Conservation (phyloP, 805 yeast species). For the Candida khao-thaluensis region DNA sequence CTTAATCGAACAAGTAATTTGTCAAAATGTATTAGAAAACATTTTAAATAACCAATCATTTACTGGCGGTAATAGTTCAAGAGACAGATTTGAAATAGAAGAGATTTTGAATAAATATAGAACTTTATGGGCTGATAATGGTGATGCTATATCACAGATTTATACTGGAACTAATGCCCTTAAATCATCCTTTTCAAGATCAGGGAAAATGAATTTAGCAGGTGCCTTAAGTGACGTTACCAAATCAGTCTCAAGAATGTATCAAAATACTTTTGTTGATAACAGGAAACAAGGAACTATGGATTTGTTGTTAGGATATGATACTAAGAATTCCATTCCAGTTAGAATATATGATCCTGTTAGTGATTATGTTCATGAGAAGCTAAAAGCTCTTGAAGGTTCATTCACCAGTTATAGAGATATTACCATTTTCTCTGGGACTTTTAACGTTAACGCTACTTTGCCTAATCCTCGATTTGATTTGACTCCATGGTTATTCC, state of each 20-base stretch:
- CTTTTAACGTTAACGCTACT: slow-evolving; percentile 84
- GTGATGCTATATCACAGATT: slow-evolving; percentile 63
- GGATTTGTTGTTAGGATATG: slow-evolving; percentile 80
- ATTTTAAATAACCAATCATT: slow-evolving; percentile 25
- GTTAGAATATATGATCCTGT: slow-evolving; percentile 87
- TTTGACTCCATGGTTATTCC: slow-evolving; percentile 78
- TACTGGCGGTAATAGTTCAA: slow-evolving; percentile 21
- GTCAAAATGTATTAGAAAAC: slow-evolving; percentile 63
- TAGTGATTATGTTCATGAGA: slow-evolving; percentile 73
- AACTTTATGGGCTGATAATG: slow-evolving; percentile 74
- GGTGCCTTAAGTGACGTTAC: slow-evolving; percentile 98
- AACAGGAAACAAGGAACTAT: slow-evolving; percentile 86
- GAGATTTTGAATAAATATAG: slow-evolving; percentile 75
- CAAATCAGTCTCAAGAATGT: slow-evolving; percentile 90
- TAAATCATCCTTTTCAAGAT: slow-evolving; percentile 89
- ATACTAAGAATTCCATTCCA: slow-evolving; percentile 59
- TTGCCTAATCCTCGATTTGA: slow-evolving; percentile 47
- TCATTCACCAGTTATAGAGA: slow-evolving; percentile 61
- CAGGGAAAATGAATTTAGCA: slow-evolving; percentile 94
- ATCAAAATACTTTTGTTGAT: slow-evolving; percentile 94
- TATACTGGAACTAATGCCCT: slow-evolving; percentile 59
- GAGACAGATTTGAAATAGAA: slow-evolving; percentile 26
- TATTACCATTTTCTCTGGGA: slow-evolving; percentile 72
- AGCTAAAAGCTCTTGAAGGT: slow-evolving; percentile 47
- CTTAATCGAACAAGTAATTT: slow-evolving; percentile 79